Base-by-base conservation (phyloP, 2,329 filamentous ascomycete genomes). In the Rhexocercosporidium sp. region DNA sequence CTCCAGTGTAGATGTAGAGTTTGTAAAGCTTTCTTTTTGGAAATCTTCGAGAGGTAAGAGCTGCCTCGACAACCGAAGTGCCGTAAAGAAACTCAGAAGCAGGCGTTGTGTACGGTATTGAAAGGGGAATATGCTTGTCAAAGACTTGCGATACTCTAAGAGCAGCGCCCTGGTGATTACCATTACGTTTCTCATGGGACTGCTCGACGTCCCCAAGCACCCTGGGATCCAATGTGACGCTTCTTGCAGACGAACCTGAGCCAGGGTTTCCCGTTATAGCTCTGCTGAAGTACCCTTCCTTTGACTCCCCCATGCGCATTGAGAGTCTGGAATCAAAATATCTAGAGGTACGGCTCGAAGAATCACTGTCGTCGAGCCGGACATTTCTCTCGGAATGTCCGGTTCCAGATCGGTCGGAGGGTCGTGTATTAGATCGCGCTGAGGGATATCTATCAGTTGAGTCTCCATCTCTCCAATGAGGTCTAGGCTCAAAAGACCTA, bases 21-120 rank as follows among this genome's bases (percentile, higher is more conserved):
- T 89, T 92, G 81, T 97, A 97, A 2, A 97, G 80, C 74, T 92
- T 89, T 66, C 96, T 89, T 39, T 88, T 85, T 12, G 83, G 83
- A 56, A 80, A 77, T 39, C 67, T 67, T 49, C 56, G 66, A 53
- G 87, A 86, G 71, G 85, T 88, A 22, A 99, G 82, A 0, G 94
- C 94, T 22, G 94, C 92, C 69, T 91, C 85, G 25, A 98, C 93
- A 1, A 92, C 89, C 1, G 91, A 92, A 53, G 86, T 87, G 6
- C 96, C 96, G 76, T 97, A 98, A 1, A 99, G 83, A 73, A 97
- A 98, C 69, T 97, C 91, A 0, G 94, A 97, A 5, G 93, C 92
- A 0, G 95, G 91, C 0, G 93, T 96, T 0, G 92, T 93, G 76
- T 95, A 90, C 0, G 88, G 87, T 20, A 92, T 83, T 7, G 75